phyloP scores from a whole-genome alignment of 768 basidiomycete species.

The Tricholoma terreum region DNA sequence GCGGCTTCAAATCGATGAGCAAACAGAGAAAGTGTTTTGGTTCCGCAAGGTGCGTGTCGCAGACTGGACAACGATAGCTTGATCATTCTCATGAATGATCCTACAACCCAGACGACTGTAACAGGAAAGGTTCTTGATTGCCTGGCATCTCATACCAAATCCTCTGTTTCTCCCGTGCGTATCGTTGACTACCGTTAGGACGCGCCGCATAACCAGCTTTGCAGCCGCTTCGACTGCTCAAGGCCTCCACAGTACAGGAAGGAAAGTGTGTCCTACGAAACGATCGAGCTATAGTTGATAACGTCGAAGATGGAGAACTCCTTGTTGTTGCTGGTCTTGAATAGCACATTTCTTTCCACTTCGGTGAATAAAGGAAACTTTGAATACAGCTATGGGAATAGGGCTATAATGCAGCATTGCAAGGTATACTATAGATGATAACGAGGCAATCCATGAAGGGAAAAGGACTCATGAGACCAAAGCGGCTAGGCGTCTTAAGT shows the following conservation, averaged over 20 bases:
- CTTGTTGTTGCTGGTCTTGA: constrained; percentile 17
- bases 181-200: neutral
- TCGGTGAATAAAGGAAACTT: constrained; percentile 20
- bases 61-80: neutral
- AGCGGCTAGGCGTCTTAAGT: constrained; percentile 83
- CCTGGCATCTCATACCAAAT: constrained; percentile 32
- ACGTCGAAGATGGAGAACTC: constrained; percentile 52
- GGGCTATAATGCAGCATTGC: constrained; percentile 40
- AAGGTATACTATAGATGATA: constrained; percentile 44
- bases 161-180: constrained; percentile 32
- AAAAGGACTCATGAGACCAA: constrained; percentile 61
- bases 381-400: constrained; percentile 38
- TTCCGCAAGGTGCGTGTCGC: constrained; percentile 56
- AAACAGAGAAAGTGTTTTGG: constrained; percentile 57
- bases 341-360: neutral
- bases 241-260: constrained; percentile 19
- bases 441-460: constrained; percentile 15
- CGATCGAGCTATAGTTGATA: constrained; percentile 43
- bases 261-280: constrained; percentile 38
- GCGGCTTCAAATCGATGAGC: constrained; percentile 34
- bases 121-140: constrained; percentile 66
- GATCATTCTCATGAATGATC: constrained; percentile 1
- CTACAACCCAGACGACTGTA: constrained; percentile 42
- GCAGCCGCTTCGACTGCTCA: constrained; percentile 43
- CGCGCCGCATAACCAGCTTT: neutral